A percentile compares a stretch with the other conserved stretches of the same genome.
These are phyloP conservation scores for Rhytidhysteron rufulum DNA, from an alignment of 2,329 filamentous ascomycete genomes.

Conservation along the genomic window DNA sequence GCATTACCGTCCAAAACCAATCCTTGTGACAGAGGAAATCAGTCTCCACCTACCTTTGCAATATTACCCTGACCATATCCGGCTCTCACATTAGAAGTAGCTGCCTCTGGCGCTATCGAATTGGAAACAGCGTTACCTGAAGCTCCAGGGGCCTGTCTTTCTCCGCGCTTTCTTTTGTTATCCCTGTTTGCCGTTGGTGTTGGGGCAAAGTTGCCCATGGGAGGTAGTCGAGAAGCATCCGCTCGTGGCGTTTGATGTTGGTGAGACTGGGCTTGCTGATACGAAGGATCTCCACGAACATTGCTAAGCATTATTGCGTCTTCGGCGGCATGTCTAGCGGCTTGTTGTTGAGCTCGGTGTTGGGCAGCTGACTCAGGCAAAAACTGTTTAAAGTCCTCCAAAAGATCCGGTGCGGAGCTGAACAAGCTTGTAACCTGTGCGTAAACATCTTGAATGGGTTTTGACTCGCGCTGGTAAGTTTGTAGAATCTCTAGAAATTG, in stretches of 20 bases:
- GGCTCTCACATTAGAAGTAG: slow-evolving; percentile 28
- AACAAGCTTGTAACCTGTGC: slow-evolving; percentile 94
- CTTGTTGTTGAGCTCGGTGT: slow-evolving; percentile 52
- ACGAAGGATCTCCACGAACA: slow-evolving; percentile 51
- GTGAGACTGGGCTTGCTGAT: slow-evolving; percentile 40
- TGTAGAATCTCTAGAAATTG: slow-evolving; percentile 97
- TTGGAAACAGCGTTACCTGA: slow-evolving; percentile 32
- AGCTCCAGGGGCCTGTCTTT: slow-evolving; percentile 50
- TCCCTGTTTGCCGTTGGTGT: slow-evolving; percentile 81
- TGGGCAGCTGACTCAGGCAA: slow-evolving; percentile 82
- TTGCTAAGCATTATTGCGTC: slow-evolving; percentile 65
- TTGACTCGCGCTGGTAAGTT: slow-evolving; percentile 96
- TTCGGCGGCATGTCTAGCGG: slow-evolving; percentile 62
- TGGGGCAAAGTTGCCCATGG: slow-evolving; percentile 90
- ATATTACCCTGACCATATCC: slow-evolving; percentile 24
- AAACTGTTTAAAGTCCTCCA: slow-evolving; percentile 99
- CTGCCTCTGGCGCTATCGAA: slow-evolving; percentile 28
- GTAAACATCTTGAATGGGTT: slow-evolving; percentile 97
- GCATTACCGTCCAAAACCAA: too few species aligned
- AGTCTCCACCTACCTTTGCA: slow-evolving; percentile 33
- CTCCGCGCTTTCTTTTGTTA: slow-evolving; percentile 76
- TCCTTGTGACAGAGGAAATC: too few species aligned
- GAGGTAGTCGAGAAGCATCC: slow-evolving; percentile 62
- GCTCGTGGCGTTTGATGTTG: slow-evolving; percentile 48
- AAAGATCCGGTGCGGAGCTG: slow-evolving; percentile 84